phyloP scores from a whole-genome alignment of 805 yeast genomes.

The Nakazawaea ishiwadae region DNA sequence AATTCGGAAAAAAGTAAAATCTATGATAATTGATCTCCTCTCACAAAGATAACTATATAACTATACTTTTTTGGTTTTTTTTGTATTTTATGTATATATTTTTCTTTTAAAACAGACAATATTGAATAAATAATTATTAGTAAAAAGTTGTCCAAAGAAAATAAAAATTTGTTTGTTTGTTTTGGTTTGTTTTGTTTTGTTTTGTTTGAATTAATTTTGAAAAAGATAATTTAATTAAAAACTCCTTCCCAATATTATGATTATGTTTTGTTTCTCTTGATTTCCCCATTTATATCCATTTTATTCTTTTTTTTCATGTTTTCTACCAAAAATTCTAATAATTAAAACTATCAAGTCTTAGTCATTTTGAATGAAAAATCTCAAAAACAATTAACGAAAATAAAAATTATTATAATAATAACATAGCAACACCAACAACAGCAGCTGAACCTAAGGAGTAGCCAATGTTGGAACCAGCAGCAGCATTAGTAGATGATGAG shows the following conservation, averaged over 20 bases:
- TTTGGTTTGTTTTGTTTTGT: not conserved
- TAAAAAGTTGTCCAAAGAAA: too few species aligned
- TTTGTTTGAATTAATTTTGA: not conserved
- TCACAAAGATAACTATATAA: constrained; percentile 1
- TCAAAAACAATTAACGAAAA: too few species aligned
- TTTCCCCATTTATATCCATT: not conserved
- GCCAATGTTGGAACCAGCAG: constrained; percentile 19
- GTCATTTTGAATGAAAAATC: too few species aligned
- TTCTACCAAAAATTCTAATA: not conserved
- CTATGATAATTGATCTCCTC: not conserved
- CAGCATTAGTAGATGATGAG: constrained; percentile 20
- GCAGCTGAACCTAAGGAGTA: constrained; percentile 12
- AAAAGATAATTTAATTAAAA: not conserved
- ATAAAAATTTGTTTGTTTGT: constrained; percentile 1
- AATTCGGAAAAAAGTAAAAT: too few species aligned
- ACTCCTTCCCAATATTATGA: not conserved
- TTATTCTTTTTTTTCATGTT: not conserved
- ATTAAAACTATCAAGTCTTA: not conserved
- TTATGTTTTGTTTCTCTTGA: not conserved
- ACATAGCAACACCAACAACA: constrained; percentile 8
- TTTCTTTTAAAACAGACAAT: too few species aligned
- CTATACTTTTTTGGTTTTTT: too few species aligned
- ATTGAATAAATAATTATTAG: too few species aligned
- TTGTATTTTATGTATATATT: too few species aligned
- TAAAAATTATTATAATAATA: constrained; percentile 8